Evolutionary conservation across 1,139 yeast species (phyloP), one percentile per base, ranked within the genome.

Genomic region (Eremothecium sinecaudum): DNA sequence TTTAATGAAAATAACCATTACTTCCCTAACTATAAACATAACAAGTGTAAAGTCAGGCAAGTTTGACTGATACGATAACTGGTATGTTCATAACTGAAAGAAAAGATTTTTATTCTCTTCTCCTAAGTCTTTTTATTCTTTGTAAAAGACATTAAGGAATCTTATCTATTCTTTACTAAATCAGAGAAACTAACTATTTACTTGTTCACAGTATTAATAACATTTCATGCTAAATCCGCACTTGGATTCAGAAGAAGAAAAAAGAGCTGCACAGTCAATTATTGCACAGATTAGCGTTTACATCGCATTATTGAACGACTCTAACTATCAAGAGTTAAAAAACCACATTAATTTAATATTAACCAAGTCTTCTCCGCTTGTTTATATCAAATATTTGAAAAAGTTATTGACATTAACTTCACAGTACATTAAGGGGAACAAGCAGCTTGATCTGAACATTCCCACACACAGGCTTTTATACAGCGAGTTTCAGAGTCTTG

Each of bases 281-380:
- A 39, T 44, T 28, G 41, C 56, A 17, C 56, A 51, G 21, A 42
- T 50, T 24, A 51, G 50, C 35, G 40, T 51, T 35, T 38, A 47
- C 29, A 38, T 52, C 28, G 45, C 48, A 21, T 34, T 45, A 18
- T 34, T 50, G 18, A 38, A 43, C 21, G 37, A 42, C 18, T 37
- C 39, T 11, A 51, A 46, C 33, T 50, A 41, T 33, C 28, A 23
- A 14, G 35, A 37, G n/a, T 32, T 41, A 19, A 44, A 47, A 32
- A 38, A 34, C 17, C 44, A 46, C 26, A 48, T 53, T 23, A 29
- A 39, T 24, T 41, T 35, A 31, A 28, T 51, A 14, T 31, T 50
- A 29, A 45, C 46, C 24, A 45, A 43, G 26, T 49, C 57, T 5
- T 34, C 45, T 12, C 31, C 31, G 14, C 20, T 33, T 20, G 44